Evolutionary conservation across 148 eudicot species (phyloP).

Genomic region (Spergularia marina): DNA sequence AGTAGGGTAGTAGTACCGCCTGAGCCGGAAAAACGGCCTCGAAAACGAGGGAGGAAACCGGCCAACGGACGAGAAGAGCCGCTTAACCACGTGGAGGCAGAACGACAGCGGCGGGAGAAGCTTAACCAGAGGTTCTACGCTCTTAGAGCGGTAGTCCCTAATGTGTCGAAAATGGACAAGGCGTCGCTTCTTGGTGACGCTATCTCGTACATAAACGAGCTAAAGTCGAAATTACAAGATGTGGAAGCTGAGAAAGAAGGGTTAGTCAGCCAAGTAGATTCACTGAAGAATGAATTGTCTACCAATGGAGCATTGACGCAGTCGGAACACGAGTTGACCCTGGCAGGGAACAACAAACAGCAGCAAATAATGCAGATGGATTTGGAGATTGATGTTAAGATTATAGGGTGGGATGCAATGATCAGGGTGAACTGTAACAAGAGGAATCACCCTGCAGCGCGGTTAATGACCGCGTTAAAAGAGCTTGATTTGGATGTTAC

Average conservation of each 20-base stretch:
- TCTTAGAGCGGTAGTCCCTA: constrained; percentile 79
- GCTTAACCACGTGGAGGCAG: constrained; percentile 88
- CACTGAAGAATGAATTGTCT: constrained; percentile 50
- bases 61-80: constrained; percentile 98
- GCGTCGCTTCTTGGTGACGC: constrained; percentile 93
- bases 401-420: constrained; percentile 90
- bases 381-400: constrained; percentile 74
- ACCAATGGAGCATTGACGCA: constrained; percentile 21
- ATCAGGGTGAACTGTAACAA: constrained; percentile 66
- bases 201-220: constrained; percentile 73
- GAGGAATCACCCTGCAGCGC: constrained; percentile 83
- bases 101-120: constrained; percentile 91
- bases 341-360: neutral
- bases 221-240: constrained; percentile 50
- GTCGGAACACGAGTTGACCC: constrained; percentile 9
- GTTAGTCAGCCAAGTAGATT: constrained; percentile 39
- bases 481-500: constrained; percentile 75
- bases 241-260: constrained; percentile 54
- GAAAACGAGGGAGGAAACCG: constrained; percentile 85
- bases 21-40: constrained; percentile 68
- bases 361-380: constrained; percentile 31
- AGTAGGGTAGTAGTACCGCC: constrained; percentile 46
- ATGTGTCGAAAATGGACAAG: constrained; percentile 97
- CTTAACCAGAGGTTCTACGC: constrained; percentile 90
- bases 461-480: constrained; percentile 67